Conservation (phyloP, 345 rosid species). For the Salix dunnii region DNA sequence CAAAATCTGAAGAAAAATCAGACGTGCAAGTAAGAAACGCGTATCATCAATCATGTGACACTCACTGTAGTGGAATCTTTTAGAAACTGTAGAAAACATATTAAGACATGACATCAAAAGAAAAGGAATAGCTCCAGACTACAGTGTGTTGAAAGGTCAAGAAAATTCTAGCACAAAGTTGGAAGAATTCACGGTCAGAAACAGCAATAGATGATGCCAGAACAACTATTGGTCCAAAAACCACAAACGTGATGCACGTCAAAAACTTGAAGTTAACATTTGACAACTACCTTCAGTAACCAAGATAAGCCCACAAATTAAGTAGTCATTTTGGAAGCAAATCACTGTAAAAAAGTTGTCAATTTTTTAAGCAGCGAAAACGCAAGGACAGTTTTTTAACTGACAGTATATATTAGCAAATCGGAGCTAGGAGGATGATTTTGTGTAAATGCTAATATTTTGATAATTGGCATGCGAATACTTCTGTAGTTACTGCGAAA, state of each 20-base stretch:
- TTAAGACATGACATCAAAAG: neutral
- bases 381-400: neutral
- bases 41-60: neutral
- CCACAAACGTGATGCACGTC: neutral
- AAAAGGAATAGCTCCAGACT: neutral
- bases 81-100: neutral
- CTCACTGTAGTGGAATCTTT: neutral
- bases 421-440: neutral
- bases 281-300: neutral
- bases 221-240: neutral
- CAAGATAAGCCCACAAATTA: neutral
- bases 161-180: neutral
- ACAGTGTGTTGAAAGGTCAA: neutral
- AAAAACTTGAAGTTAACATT: neutral
- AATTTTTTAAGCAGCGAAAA: neutral
- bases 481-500: neutral
- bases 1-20: neutral
- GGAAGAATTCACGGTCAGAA: neutral
- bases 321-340: neutral
- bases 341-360: neutral
- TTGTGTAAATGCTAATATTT: neutral
- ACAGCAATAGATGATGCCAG: neutral
- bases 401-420: neutral
- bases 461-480: neutral
- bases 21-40: neutral